Percentiles rank a stretch among this genome's conserved stretches.
Conservation (phyloP, 202 grass and related monocot genomes). For the Saccharum hybrid region DNA sequence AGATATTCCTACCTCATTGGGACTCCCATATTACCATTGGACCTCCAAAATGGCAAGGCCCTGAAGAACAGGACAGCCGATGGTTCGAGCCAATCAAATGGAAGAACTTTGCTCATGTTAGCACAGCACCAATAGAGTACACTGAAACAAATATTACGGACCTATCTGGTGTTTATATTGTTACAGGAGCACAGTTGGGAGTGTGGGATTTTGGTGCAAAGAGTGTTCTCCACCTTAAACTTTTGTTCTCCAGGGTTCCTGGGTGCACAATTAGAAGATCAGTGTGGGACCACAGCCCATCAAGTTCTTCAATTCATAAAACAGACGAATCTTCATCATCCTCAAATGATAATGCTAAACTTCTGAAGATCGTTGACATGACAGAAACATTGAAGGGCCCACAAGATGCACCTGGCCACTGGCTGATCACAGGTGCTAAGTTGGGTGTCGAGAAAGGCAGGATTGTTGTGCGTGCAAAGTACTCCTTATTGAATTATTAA, state of each 20-base stretch:
- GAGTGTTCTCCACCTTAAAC: constrained; percentile 89
- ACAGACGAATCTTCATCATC: constrained; percentile 73
- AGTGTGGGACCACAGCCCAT: constrained; percentile 94
- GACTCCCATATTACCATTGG: constrained; percentile 90
- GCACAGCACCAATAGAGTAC: constrained; percentile 88
- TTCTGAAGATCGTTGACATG: constrained; percentile 88
- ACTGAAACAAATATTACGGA: constrained; percentile 89
- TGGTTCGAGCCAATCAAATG: constrained; percentile 99
- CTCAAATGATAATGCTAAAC: constrained; percentile 72
- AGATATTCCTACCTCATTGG: constrained; percentile 95
- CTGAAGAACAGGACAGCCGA: constrained; percentile 97
- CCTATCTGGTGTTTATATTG: constrained; percentile 88
- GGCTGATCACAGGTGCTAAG: constrained; percentile 95
- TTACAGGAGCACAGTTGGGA: constrained; percentile 92
- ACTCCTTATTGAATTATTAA: constrained; percentile 99
- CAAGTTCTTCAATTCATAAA: constrained; percentile 46
- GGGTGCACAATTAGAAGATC: constrained; percentile 98
- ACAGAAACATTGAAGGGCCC: constrained; percentile 84
- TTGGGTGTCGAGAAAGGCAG: constrained; percentile 91
- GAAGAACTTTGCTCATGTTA: constrained; percentile 96
- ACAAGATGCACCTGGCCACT: constrained; percentile 88
- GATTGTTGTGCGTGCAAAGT: constrained; percentile 92
- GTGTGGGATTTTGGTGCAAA: constrained; percentile 96
- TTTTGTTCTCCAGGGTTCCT: constrained; percentile 92
- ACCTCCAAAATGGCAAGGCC: constrained; percentile 95